Evolutionary conservation across 2,329 filamentous ascomycete species (phyloP).

Genomic region (Pestalotiopsis fici): DNA sequence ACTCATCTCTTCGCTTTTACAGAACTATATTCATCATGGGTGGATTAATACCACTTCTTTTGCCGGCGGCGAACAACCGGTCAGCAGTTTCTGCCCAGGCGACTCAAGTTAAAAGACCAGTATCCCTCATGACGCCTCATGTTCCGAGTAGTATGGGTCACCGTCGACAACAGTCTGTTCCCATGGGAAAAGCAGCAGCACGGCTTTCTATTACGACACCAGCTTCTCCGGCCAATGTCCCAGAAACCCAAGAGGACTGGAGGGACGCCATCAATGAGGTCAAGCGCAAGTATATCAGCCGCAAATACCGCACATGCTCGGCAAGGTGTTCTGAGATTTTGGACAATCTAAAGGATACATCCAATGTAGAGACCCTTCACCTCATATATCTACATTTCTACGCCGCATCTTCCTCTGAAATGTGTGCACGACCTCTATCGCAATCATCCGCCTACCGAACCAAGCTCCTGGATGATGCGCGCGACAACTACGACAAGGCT

Average conservation of each 20-base stretch:
- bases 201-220: conserved; percentile 20
- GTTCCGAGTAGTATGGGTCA: conserved; percentile 15
- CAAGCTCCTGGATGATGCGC: conserved; percentile 52
- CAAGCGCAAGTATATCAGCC: conserved; percentile 53
- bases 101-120: conserved; percentile 15
- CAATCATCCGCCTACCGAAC: conserved; percentile 46
- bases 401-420: conserved; percentile 60
- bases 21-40: conserved; percentile 19
- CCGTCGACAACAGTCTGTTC: conserved; percentile 28
- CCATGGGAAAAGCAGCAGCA: conserved; percentile 20
- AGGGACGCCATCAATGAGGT: conserved; percentile 50
- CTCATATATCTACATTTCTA: conserved; percentile 63
- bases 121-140: conserved; percentile 11
- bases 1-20: neutral
- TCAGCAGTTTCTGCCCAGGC: conserved; percentile 11
- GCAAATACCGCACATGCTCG: conserved; percentile 54
- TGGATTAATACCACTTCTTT: conserved; percentile 25
- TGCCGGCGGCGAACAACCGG: conserved; percentile 17
- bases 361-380: conserved; percentile 51
- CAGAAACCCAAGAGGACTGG: conserved; percentile 52
- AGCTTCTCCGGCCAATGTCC: conserved; percentile 31
- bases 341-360: conserved; percentile 44
- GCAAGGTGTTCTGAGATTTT: conserved; percentile 55
- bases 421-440: conserved; percentile 52
- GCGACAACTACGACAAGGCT: conserved; percentile 51